These are phyloP conservation scores for Schoenoplectus triqueter DNA, from an alignment of 202 grass and related monocot genomes.

Conservation along the genomic window DNA sequence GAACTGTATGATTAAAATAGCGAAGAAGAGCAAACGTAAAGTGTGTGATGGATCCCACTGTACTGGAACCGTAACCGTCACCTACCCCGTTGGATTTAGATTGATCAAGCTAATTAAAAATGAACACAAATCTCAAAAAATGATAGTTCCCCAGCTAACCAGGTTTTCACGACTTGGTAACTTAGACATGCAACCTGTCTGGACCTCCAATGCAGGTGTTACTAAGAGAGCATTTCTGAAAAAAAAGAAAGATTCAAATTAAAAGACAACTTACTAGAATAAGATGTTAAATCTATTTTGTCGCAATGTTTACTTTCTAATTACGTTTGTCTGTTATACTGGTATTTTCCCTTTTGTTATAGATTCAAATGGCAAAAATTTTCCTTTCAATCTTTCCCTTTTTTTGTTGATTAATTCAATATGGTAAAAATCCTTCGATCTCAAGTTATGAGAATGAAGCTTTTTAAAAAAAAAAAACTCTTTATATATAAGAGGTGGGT, in stretches of 20 bases:
- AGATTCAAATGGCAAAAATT: too few relatives aligned
- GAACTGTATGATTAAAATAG: background rate
- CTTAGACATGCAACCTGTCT: background rate
- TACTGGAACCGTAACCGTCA: conserved; percentile 7
- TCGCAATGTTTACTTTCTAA: conserved; percentile 1
- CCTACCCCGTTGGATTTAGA: background rate
- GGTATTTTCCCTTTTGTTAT: too few relatives aligned
- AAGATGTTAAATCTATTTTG: background rate
- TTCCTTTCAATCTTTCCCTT: too few relatives aligned
- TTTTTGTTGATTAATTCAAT: too few relatives aligned
- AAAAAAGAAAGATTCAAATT: background rate
- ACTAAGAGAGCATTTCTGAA: background rate
- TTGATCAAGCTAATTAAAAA: conserved; percentile 5
- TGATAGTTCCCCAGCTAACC: background rate
- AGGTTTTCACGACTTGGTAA: background rate
- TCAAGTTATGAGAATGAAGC: too few relatives aligned
- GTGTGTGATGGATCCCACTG: conserved; percentile 18
- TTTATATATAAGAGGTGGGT: too few relatives aligned
- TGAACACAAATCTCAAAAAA: conserved; percentile 9
- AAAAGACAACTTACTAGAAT: background rate
- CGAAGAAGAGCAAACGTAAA: conserved; percentile 4
- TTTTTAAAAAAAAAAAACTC: too few relatives aligned
- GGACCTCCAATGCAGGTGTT: background rate
- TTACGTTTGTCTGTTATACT: too few relatives aligned
- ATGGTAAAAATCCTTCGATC: too few relatives aligned